Evolutionary conservation across 148 eudicot genomes (phyloP).

Genomic region (Chenopodium formosanum): DNA sequence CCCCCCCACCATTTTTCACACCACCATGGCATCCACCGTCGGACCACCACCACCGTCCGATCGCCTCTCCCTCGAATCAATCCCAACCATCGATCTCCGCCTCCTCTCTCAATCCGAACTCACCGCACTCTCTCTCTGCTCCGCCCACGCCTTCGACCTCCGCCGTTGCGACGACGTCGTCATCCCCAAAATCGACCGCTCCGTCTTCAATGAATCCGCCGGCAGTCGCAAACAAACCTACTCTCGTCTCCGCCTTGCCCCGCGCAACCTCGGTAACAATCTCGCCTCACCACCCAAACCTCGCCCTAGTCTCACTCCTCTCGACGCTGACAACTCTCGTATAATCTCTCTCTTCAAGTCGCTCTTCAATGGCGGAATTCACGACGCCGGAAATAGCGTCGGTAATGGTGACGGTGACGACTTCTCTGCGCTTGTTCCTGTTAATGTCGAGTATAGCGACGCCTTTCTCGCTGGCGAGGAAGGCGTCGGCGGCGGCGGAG

Average conservation of each 20-base stretch:
- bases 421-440: slow-evolving; percentile 34
- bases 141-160: slow-evolving; percentile 47
- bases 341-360: slow-evolving; percentile 53
- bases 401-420: not conserved
- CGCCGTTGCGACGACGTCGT: slow-evolving; percentile 64
- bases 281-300: slow-evolving; percentile 22
- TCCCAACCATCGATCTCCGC: slow-evolving; percentile 76
- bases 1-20: not conserved
- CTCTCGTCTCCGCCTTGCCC: slow-evolving; percentile 83
- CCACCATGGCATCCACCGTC: slow-evolving; percentile 48
- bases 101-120: slow-evolving; percentile 79
- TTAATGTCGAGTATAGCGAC: slow-evolving; percentile 37
- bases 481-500: not conserved
- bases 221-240: slow-evolving; percentile 89
- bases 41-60: slow-evolving; percentile 24
- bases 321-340: slow-evolving; percentile 51
- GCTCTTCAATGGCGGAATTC: slow-evolving; percentile 31
- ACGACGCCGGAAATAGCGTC: too few species aligned
- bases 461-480: not conserved
- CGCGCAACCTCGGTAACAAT: slow-evolving; percentile 38
- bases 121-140: slow-evolving; percentile 63
- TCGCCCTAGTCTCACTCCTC: slow-evolving; percentile 21
- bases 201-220: slow-evolving; percentile 90
- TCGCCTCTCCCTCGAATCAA: slow-evolving; percentile 44
- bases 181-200: slow-evolving; percentile 76